Evolutionary conservation across 441 rosid species (phyloP).

Genomic region (Sinapis alba): DNA sequence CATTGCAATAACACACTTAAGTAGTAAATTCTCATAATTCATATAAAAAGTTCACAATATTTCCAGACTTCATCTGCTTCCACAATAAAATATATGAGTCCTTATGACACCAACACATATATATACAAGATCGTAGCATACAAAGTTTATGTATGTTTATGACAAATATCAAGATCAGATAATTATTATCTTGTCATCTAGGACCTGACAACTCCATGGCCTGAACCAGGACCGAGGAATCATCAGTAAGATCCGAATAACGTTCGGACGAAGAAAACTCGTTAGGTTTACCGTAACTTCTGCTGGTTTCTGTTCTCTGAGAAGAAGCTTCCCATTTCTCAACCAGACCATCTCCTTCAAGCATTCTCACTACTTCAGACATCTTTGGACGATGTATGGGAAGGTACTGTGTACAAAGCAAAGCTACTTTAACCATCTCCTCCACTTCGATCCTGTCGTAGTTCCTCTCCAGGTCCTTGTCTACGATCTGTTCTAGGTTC

Average conservation of each 20-base stretch:
- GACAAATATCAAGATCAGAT: neutral
- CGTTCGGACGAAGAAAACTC: conserved; percentile 83
- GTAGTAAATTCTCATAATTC: neutral
- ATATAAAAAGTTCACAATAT: neutral
- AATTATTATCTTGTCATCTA: conserved; percentile 53
- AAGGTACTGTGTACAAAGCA: conserved; percentile 77
- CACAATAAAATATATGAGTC: neutral
- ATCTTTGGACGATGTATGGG: conserved; percentile 86
- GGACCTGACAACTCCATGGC: conserved; percentile 99
- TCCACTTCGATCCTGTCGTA: conserved; percentile 83
- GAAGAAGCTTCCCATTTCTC: conserved; percentile 99
- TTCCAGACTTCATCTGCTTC: neutral
- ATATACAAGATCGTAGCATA: conserved; percentile 17
- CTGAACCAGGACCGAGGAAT: conserved; percentile 78
- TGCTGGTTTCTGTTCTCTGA: conserved; percentile 55
- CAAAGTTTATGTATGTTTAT: conserved; percentile 5
- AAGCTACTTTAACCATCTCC: conserved; percentile 87
- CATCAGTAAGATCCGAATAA: conserved; percentile 88
- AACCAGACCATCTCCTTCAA: conserved; percentile 94
- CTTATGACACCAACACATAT: conserved; percentile 8
- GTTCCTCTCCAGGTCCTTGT: conserved; percentile 74
- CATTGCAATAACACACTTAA: neutral
- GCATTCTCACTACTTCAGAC: conserved; percentile 97
- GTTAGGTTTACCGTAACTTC: conserved; percentile 54
- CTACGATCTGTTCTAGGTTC: conserved; percentile 75